Conservation (phyloP, 192 early-diverging fungal species). For the Linnemannia exigua region DNA sequence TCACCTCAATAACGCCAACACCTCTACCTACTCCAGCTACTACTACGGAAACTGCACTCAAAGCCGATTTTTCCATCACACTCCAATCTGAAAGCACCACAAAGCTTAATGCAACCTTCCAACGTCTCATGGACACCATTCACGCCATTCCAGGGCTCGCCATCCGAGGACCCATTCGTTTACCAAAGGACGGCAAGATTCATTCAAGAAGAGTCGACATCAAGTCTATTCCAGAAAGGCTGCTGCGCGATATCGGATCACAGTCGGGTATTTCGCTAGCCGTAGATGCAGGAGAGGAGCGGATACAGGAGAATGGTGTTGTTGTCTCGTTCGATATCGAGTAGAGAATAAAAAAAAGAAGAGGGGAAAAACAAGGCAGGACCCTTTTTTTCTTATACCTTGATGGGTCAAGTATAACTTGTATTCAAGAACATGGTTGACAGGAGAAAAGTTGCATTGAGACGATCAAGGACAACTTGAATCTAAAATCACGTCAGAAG, state of each 20-base stretch:
- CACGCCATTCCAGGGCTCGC: slow-evolving; percentile 28
- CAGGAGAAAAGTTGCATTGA: no score
- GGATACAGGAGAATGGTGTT: slow-evolving; percentile 34
- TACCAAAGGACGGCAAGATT: slow-evolving; percentile 48
- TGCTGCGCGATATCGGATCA: slow-evolving; percentile 20
- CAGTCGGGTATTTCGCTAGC: slow-evolving; percentile 35
- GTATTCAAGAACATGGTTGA: no score
- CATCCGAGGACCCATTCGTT: slow-evolving; percentile 41
- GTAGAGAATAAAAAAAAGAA: slow-evolving; percentile 7
- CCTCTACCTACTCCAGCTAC: neutral
- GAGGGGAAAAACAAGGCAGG: neutral
- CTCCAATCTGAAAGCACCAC: slow-evolving; percentile 42
- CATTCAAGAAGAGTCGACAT: slow-evolving; percentile 48
- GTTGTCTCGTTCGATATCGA: slow-evolving; percentile 49
- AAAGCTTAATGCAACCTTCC: slow-evolving; percentile 33
- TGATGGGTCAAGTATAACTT: no score
- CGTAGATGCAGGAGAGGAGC: slow-evolving; percentile 20
- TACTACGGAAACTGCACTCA: neutral
- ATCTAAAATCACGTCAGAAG: no score
- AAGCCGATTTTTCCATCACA: slow-evolving; percentile 52
- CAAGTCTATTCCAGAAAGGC: slow-evolving; percentile 38
- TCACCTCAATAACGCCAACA: neutral
- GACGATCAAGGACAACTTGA: no score
- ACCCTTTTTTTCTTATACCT: neutral
- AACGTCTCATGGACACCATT: slow-evolving; percentile 48